Conservation (phyloP, 805 yeast genomes). For the Starmerella sp. region DNA sequence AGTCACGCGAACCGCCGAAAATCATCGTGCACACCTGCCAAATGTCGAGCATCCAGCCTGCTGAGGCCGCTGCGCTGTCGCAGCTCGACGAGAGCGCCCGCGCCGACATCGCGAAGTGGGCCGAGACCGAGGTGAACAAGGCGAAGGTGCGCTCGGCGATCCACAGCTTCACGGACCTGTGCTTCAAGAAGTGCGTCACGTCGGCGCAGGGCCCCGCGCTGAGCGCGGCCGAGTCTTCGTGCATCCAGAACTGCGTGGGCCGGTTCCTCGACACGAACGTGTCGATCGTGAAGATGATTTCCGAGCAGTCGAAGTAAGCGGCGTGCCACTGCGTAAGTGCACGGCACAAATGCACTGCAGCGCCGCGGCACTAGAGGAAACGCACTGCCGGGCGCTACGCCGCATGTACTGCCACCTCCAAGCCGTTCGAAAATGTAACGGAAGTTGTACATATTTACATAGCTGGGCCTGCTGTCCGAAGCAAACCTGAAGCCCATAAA, state of each 20-base stretch:
- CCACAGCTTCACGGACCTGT: conserved; percentile 78
- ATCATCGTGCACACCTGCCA: neutral
- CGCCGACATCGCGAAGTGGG: conserved; percentile 60
- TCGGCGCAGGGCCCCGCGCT: conserved; percentile 34
- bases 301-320: conserved; percentile 3
- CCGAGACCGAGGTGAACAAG: conserved; percentile 75
- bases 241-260: conserved; percentile 72
- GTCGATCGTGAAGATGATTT: conserved; percentile 49
- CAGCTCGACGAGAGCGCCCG: conserved; percentile 56
- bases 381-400: too few relatives aligned
- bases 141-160: conserved; percentile 69
- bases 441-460: too few relatives aligned
- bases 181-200: conserved; percentile 75
- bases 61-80: conserved; percentile 24
- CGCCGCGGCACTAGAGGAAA: too few relatives aligned
- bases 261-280: conserved; percentile 80
- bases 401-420: too few relatives aligned
- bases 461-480: too few relatives aligned
- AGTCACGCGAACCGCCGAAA: neutral
- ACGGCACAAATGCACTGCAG: too few relatives aligned
- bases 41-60: neutral
- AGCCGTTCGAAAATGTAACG: too few relatives aligned
- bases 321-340: too few relatives aligned
- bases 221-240: conserved; percentile 50
- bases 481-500: too few relatives aligned